These are phyloP conservation scores for Albugo laibachii DNA, from an alignment of 352 stramenopile species.

Conservation along the genomic window DNA sequence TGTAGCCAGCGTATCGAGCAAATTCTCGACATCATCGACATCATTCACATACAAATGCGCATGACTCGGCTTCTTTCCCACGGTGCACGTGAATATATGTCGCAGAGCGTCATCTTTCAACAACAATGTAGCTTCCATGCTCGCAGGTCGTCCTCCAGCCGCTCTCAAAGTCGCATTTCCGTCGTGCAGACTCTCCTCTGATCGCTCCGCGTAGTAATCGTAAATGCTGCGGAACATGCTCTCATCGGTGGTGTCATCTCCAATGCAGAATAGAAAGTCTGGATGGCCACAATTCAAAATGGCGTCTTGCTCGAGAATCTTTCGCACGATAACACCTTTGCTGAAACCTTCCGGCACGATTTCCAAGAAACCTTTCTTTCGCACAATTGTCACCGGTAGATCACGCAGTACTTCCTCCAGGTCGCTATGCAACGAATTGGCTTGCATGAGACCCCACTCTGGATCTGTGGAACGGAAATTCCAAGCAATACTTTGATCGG, in stretches of 20 bases:
- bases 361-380: constrained; percentile 87
- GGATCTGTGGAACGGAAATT: constrained; percentile 94
- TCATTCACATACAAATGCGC: constrained; percentile 83
- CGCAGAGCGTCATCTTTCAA: constrained; percentile 33
- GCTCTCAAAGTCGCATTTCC: neutral
- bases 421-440: constrained; percentile 82
- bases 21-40: constrained; percentile 65
- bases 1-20: constrained; percentile 43
- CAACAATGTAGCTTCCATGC: constrained; percentile 8
- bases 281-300: constrained; percentile 55
- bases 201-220: constrained; percentile 77
- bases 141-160: constrained; percentile 1
- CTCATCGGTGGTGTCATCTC: constrained; percentile 94
- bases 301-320: constrained; percentile 82
- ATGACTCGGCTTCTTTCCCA: constrained; percentile 83
- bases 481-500: constrained; percentile 91
- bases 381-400: constrained; percentile 51
- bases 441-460: constrained; percentile 91
- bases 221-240: constrained; percentile 94
- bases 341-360: constrained; percentile 90
- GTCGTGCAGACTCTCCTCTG: constrained; percentile 60
- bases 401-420: constrained; percentile 61
- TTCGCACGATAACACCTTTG: constrained; percentile 92
- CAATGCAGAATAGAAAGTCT: constrained; percentile 93
- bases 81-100: constrained; percentile 82